phyloP scores from a whole-genome alignment of 352 stramenopile genomes.

The Globisporangium takayamanum region DNA sequence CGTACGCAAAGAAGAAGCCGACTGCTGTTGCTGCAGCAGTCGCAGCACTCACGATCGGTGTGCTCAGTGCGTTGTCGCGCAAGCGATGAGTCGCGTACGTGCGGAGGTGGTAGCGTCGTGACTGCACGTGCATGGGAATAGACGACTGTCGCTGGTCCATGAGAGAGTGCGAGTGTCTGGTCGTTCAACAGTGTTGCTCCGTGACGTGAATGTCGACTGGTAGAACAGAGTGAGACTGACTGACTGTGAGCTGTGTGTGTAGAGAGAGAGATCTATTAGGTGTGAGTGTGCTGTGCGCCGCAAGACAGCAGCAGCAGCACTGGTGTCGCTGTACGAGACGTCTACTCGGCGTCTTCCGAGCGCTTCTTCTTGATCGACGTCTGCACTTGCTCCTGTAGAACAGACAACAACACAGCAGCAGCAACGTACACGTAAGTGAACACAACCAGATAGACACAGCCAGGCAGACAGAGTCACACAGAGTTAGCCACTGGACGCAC shows the following conservation, averaged over 20 bases:
- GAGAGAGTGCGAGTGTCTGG: too few species aligned
- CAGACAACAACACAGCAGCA: background rate
- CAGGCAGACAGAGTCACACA: background rate
- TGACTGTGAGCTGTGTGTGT: too few species aligned
- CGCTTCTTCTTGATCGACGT: constrained; percentile 1
- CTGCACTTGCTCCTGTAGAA: background rate
- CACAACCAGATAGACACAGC: background rate
- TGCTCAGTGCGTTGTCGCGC: constrained; percentile 7
- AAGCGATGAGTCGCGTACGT: constrained; percentile 1
- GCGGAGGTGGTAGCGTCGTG: too few species aligned
- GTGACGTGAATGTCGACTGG: too few species aligned
- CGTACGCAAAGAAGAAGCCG: constrained; percentile 6
- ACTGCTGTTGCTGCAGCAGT: background rate
- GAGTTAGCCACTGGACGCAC: constrained; percentile 10
- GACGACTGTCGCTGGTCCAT: too few species aligned
- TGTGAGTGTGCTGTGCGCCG: too few species aligned
- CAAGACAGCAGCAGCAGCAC: background rate
- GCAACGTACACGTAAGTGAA: too few species aligned
- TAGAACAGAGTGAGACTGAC: too few species aligned
- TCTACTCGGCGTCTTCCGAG: background rate
- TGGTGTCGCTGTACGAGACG: background rate
- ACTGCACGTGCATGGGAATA: too few species aligned
- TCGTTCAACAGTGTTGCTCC: too few species aligned
- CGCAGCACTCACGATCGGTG: constrained; percentile 4
- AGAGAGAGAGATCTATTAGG: too few species aligned